Conservation (phyloP, 441 rosid species). For the Gossypium davidsonii region DNA sequence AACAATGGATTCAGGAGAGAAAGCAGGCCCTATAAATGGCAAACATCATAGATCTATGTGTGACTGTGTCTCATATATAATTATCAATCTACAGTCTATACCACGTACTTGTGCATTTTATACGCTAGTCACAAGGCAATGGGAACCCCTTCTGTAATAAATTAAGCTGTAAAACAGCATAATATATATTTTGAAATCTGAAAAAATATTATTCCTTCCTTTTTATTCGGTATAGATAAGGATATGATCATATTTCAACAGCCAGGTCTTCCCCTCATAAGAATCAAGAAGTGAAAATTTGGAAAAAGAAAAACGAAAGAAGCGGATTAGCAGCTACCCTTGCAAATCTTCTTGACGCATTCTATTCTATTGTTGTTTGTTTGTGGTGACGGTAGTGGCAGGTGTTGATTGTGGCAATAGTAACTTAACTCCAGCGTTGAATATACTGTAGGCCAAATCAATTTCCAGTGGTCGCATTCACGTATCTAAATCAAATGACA, state of each 20-base stretch:
- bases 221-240: conserved; percentile 10
- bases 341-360: not conserved
- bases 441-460: not conserved
- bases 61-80: not conserved
- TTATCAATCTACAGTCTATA: not conserved
- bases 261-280: not conserved
- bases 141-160: not conserved
- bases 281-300: not conserved
- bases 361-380: not conserved
- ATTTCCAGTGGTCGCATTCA: conserved; percentile 9
- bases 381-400: not conserved
- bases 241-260: not conserved
- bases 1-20: conserved; percentile 1
- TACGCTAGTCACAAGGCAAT: conserved; percentile 8
- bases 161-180: not conserved
- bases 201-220: not conserved
- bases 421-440: not conserved
- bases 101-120: conserved; percentile 11
- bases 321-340: not conserved
- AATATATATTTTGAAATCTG: not conserved
- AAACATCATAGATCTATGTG: conserved; percentile 2
- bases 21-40: conserved; percentile 23
- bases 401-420: not conserved
- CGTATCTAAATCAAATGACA: conserved; percentile 39
- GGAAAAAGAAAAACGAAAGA: not conserved